These are phyloP conservation scores for Dothistroma pini DNA, from an alignment of 2,329 filamentous ascomycete species.

Conservation along the genomic window DNA sequence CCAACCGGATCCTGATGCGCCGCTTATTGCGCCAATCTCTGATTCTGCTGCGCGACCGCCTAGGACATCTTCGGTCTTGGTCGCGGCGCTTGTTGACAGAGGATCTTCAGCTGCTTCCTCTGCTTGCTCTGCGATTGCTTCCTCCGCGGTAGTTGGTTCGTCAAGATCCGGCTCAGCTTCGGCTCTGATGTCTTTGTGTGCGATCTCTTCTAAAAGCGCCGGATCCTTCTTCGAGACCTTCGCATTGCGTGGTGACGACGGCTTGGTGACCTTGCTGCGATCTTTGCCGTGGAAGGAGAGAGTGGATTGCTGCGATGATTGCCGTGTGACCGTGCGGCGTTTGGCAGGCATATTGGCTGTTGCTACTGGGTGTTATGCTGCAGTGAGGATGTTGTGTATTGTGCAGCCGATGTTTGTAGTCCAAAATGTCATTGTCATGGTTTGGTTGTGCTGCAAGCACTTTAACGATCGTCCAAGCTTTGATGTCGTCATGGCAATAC, in stretches of 20 bases:
- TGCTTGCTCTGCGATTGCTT: constrained; percentile 39
- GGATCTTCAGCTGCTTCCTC: constrained; percentile 33
- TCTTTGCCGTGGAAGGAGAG: constrained; percentile 57
- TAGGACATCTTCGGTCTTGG: constrained; percentile 31
- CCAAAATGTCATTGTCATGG: not conserved
- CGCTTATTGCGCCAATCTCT: constrained; percentile 45
- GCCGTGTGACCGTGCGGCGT: constrained; percentile 37
- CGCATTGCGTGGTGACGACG: constrained; percentile 38
- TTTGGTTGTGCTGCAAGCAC: not conserved
- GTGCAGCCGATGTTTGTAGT: not conserved
- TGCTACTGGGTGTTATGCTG: not conserved
- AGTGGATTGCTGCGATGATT: constrained; percentile 50
- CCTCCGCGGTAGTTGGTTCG: constrained; percentile 39
- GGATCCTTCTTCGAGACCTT: constrained; percentile 39
- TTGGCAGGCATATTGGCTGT: constrained; percentile 43
- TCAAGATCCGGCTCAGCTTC: constrained; percentile 27
- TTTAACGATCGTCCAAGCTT: not conserved
- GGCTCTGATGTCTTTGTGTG: constrained; percentile 26
- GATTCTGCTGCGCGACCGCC: constrained; percentile 30
- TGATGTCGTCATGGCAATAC: constrained; percentile 3
- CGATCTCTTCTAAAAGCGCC: constrained; percentile 34
- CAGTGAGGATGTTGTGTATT: not conserved
- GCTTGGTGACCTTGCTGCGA: constrained; percentile 54
- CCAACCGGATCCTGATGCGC: constrained; percentile 38
- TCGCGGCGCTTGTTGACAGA: constrained; percentile 16